Base-by-base conservation (phyloP, 139 green algal genomes). In the Axilococcus clingmanii region DNA sequence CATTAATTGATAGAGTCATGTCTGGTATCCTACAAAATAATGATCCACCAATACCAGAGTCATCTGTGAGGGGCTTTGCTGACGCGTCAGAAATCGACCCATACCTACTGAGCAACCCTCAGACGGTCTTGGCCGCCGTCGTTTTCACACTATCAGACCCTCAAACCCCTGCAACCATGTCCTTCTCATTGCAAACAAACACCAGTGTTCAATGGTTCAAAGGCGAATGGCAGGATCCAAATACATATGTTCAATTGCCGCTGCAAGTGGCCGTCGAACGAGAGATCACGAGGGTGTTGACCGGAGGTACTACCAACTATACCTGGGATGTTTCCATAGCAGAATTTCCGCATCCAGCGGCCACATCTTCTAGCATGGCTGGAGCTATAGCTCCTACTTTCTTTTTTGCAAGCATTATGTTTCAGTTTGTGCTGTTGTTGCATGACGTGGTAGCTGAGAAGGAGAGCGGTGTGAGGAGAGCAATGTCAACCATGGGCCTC, bases 371-470 rank as follows among this genome's bases (percentile, higher is more conserved):
- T 35, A 16, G 16, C 28, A 4, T 16, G 14, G 7, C n/a, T 48
- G 17, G 17, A 48, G 7, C 7, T 30, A 53, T 79, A 35, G 76
- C 59, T 2, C 56, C 71, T 24, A 70, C 57, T 38, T 88, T 88
- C 48, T 52, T 89, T 2, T 79, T 89, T 43, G 73, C 79, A 7
- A 68, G 59, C 14, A 71, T 69, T 32, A 77, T 89, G 67, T 89
- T 88, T 61, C 58, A 65, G 46, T 62, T 72, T 60, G 55, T 72
- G 22, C 47, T 72, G 25, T 49, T 62, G 48, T 29, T 72, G 7
- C 57, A 72, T 32, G 63, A 72, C n/a, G 25, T 72, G 5, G 40
- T 66, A 42, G 16, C 35, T 11, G 53, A 72, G 63, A 66, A 66
- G 40, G 63, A 72, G 40, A 53, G 46, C 20, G 56, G 63, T 25